Percentiles rank a stretch among this genome's conserved stretches.
These are phyloP conservation scores for Cladosporium oxysporum DNA, from an alignment of 2,329 filamentous ascomycete genomes.

Conservation along the genomic window DNA sequence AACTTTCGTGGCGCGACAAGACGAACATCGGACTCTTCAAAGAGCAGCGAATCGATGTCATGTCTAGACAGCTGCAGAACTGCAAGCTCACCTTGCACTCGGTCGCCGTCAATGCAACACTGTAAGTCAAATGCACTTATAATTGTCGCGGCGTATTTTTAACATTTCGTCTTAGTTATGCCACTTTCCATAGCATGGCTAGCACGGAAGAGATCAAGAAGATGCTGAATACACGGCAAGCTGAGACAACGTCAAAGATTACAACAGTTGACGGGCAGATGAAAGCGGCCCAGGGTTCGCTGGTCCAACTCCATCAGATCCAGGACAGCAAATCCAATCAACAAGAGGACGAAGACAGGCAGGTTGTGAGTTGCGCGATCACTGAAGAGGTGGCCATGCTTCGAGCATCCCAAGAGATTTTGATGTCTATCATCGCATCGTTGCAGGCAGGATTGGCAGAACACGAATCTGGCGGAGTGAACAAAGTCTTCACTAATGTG, in stretches of 20 bases:
- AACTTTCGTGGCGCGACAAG: neutral
- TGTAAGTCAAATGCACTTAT: neutral
- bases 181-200: neutral
- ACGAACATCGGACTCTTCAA: neutral
- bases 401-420: neutral
- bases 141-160: neutral
- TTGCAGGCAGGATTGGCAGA: neutral
- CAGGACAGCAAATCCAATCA: neutral
- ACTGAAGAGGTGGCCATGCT: neutral
- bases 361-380: neutral
- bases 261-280: neutral
- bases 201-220: neutral
- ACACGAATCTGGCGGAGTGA: neutral
- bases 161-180: neutral
- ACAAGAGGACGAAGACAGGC: neutral
- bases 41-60: neutral
- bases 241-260: neutral
- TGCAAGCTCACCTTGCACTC: neutral
- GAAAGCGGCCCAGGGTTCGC: neutral
- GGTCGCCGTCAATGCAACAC: neutral
- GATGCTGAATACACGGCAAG: neutral
- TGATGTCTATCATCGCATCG: neutral
- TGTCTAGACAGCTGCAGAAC: neutral
- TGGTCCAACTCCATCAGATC: neutral
- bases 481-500: neutral